Percentiles rank a stretch among this genome's conserved stretches.
phyloP scores from a whole-genome alignment of 352 stramenopile genomes.

The Lagenidium sp. region DNA sequence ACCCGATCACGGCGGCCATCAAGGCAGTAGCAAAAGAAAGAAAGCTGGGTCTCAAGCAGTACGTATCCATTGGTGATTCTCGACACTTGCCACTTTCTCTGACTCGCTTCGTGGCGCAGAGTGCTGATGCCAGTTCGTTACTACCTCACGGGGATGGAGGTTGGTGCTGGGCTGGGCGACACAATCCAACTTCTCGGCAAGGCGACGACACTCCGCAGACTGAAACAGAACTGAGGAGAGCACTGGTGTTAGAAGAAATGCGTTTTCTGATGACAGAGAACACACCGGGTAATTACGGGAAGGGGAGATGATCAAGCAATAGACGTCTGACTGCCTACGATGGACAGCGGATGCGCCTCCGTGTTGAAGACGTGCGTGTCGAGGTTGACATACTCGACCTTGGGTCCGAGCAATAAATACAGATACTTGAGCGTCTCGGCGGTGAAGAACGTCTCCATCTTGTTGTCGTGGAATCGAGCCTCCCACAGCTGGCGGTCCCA shows the following conservation, averaged over 20 bases:
- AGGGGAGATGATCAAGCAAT: no score
- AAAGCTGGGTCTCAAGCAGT: constrained; percentile 81
- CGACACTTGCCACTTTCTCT: not conserved
- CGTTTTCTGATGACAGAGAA: no score
- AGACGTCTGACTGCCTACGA: constrained; percentile 1
- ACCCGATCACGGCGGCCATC: constrained; percentile 68
- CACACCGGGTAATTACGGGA: no score
- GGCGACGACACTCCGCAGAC: constrained; percentile 37
- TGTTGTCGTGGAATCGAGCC: constrained; percentile 56
- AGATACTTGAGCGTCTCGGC: constrained; percentile 99
- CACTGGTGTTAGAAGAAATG: not conserved
- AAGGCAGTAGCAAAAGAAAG: constrained; percentile 67
- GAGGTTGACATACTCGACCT: constrained; percentile 71
- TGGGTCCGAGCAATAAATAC: constrained; percentile 87
- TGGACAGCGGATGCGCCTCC: constrained; percentile 88
- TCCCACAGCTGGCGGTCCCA: constrained; percentile 5
- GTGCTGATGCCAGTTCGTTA: constrained; percentile 86
- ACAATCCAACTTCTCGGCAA: constrained; percentile 75
- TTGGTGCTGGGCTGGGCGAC: constrained; percentile 71
- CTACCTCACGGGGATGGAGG: constrained; percentile 80
- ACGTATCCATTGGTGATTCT: constrained; percentile 4
- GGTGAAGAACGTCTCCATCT: constrained; percentile 98
- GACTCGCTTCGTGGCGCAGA: constrained; percentile 18
- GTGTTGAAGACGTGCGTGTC: constrained; percentile 96
- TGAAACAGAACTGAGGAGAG: not conserved